Evolutionary conservation across 2,329 filamentous ascomycete genomes (phyloP).

Genomic region (Talaromyces pinophilus): DNA sequence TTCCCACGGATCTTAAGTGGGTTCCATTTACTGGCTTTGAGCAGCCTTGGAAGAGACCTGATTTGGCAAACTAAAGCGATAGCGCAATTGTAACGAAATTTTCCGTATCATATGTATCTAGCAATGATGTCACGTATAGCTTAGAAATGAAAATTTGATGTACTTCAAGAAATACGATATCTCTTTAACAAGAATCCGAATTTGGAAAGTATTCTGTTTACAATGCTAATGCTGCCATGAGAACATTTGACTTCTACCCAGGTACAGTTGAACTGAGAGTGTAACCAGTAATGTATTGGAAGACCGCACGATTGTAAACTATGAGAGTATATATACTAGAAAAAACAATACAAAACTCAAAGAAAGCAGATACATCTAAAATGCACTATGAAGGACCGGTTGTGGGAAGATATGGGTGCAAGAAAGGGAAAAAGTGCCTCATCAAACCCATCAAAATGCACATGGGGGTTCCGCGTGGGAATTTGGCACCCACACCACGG

Average conservation of each 20-base stretch:
- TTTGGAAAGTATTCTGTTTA: not conserved
- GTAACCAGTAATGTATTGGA: not conserved
- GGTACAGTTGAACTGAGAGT: not conserved
- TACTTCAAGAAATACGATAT: not conserved
- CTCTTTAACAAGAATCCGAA: not conserved
- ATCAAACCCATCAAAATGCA: slow-evolving; percentile 37
- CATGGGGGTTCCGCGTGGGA: slow-evolving; percentile 38
- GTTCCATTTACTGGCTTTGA: slow-evolving; percentile 1
- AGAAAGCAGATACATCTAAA: not conserved
- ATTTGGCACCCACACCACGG: slow-evolving; percentile 31
- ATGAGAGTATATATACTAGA: not conserved
- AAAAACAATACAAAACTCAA: not conserved
- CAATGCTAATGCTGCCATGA: not conserved
- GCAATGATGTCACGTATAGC: not conserved
- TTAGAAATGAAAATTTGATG: not conserved
- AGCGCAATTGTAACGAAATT: not conserved
- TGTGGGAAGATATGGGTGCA: slow-evolving; percentile 38
- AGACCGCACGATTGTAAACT: not conserved
- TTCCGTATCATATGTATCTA: not conserved
- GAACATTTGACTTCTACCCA: not conserved
- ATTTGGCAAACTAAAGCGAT: not conserved
- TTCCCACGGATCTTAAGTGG: not conserved
- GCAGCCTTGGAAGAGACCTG: not conserved
- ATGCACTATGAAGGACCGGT: not conserved
- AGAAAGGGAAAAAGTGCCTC: slow-evolving; percentile 36